Conservation (phyloP, 2,329 filamentous ascomycete species). For the Cercospora sp. region DNA sequence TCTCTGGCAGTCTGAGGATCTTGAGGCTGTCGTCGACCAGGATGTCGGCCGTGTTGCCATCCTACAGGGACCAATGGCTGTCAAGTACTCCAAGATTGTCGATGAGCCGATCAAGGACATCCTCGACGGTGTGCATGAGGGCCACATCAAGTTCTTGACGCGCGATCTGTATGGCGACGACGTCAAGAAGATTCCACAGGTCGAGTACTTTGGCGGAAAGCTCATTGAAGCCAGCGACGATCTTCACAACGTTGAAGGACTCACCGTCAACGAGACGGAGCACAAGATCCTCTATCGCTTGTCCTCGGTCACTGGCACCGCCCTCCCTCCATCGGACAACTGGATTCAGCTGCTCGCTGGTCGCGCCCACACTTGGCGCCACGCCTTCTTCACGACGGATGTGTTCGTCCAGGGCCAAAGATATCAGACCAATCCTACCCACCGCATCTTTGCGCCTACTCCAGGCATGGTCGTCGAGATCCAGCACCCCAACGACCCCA, state of each 20-base stretch:
- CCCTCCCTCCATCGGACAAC: slow-evolving; percentile 74
- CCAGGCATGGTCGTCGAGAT: slow-evolving; percentile 90
- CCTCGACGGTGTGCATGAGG: slow-evolving; percentile 82
- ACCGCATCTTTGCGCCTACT: slow-evolving; percentile 82
- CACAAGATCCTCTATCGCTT: slow-evolving; percentile 83
- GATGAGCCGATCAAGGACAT: slow-evolving; percentile 97
- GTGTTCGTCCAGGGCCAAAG: slow-evolving; percentile 93
- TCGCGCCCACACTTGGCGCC: slow-evolving; percentile 83
- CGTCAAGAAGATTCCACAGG: slow-evolving; percentile 71
- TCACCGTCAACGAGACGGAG: slow-evolving; percentile 77
- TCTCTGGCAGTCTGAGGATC: slow-evolving; percentile 96
- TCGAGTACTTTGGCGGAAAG: slow-evolving; percentile 95
- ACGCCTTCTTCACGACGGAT: slow-evolving; percentile 90
- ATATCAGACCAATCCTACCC: slow-evolving; percentile 95
- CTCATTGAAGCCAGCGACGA: slow-evolving; percentile 70
- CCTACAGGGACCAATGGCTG: slow-evolving; percentile 89
- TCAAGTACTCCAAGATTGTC: slow-evolving; percentile 81
- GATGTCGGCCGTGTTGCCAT: slow-evolving; percentile 97
- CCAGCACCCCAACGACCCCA: slow-evolving; percentile 72
- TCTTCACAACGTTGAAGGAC: slow-evolving; percentile 72
- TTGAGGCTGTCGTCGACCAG: slow-evolving; percentile 92
- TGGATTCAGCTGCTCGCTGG: slow-evolving; percentile 91
- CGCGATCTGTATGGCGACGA: slow-evolving; percentile 77
- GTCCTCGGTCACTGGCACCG: slow-evolving; percentile 69
- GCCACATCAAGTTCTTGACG: slow-evolving; percentile 78